Base-by-base conservation (phyloP, 257 asterid species). In the Jacaranda mimosifolia region DNA sequence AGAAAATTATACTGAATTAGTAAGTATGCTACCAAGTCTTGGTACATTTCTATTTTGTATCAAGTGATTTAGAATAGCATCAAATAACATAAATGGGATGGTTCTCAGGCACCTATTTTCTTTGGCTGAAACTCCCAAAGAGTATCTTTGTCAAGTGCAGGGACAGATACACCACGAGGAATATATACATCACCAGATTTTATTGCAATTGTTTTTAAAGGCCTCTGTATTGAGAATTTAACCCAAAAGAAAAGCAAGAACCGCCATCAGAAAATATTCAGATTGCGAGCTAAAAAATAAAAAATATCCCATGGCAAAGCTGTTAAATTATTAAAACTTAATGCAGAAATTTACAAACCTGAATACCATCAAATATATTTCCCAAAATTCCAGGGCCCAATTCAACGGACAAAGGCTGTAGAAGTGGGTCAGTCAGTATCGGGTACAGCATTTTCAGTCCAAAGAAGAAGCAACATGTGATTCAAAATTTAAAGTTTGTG, bases 111-210 rank as follows among this genome's bases (percentile, higher is more conserved):
- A 96, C 98, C 99, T 77, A 93, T 83, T 90, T 89, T 96, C 87
- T 84, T 93, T 39, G 99, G 99, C 83, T 89, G 83, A 87, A 96
- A 96, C 68, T 96, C 99, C 99, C 99, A 96, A 6, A 93, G 95
- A 36, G 71, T 89, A 75, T 96, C 99, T 83, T 96, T 96, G 87
- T 96, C 99, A 18, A 96, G 91, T 63, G 99, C 98, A 0, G 99
- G 99, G 71, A 96, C 99, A 79, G 99, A 90, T 48, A 96, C 98
- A 75, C 98, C 99, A 70, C 99, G 99, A 59, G 99, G 99, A 85
- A 96, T 96, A 77, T 96, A 96, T 68, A 96, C 99, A 90, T 96
- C 99, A 75, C 98, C 97, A 76, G 99, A 96, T 85, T 70, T 96
- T 80, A 81, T 85, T 43, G 99, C 99, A 72, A 96, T 96, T 68